Evolutionary conservation across 108 stramenopile species (phyloP).

Genomic region (Cyclostephanos invisitatus): DNA sequence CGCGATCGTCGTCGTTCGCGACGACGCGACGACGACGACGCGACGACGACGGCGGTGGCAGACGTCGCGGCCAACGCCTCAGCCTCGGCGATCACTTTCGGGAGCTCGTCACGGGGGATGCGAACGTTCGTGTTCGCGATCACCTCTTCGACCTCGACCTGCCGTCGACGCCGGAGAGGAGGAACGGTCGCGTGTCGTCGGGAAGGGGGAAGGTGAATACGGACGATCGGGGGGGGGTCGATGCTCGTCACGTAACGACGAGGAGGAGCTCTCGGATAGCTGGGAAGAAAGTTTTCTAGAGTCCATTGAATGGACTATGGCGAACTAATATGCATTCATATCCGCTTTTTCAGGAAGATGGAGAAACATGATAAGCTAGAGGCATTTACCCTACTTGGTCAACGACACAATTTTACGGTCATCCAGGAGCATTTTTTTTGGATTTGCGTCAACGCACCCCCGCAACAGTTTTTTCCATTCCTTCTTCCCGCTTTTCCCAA

Average conservation of each 20-base stretch:
- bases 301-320: slow-evolving; percentile 1
- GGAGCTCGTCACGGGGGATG: slow-evolving; percentile 53
- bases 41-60: neutral
- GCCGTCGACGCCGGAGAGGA: slow-evolving; percentile 27
- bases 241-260: slow-evolving; percentile 20
- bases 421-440: slow-evolving; percentile 41
- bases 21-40: neutral
- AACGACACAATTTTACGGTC: slow-evolving; percentile 37
- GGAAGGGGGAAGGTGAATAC: neutral
- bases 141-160: slow-evolving; percentile 54
- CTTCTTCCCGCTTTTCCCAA: slow-evolving; percentile 21
- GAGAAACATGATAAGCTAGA: slow-evolving; percentile 3
- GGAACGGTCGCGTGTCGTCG: neutral
- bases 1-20: neutral
- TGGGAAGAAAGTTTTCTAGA: slow-evolving; percentile 9
- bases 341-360: neutral
- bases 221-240: neutral
- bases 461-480: slow-evolving; percentile 30
- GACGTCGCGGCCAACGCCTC: slow-evolving; percentile 36
- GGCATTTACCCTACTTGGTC: slow-evolving; percentile 9
- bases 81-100: slow-evolving; percentile 47
- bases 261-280: slow-evolving; percentile 38
- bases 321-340: neutral
- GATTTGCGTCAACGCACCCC: slow-evolving; percentile 33
- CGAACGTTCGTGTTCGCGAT: slow-evolving; percentile 50